phyloP scores from a whole-genome alignment of 116 monocot species.

The Posidonia oceanica region DNA sequence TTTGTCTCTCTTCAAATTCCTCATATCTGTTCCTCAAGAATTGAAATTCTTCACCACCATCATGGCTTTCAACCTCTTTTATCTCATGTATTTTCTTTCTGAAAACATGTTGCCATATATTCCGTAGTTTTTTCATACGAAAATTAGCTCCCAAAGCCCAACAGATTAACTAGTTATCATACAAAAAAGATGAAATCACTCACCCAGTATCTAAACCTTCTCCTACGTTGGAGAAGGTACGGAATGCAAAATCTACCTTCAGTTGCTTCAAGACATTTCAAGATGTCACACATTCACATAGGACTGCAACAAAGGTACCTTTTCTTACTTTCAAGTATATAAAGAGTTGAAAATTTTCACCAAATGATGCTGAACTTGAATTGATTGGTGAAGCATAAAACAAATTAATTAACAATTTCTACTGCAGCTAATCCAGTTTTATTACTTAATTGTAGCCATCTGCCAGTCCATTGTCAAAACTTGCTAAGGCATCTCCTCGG shows the following conservation, averaged over 20 bases:
- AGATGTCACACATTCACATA: not conserved
- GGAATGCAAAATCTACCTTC: not conserved
- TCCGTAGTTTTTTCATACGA: constrained; percentile 80
- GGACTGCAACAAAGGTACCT: constrained; percentile 12
- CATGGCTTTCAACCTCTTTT: constrained; percentile 56
- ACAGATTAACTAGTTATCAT: constrained; percentile 1
- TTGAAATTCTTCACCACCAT: constrained; percentile 39
- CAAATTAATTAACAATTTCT: too few relatives aligned
- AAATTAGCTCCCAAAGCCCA: not conserved
- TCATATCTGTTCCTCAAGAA: constrained; percentile 33
- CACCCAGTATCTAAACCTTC: not conserved
- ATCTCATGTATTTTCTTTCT: constrained; percentile 84
- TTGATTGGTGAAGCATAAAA: not conserved
- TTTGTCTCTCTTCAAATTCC: constrained; percentile 41
- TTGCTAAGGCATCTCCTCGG: not conserved
- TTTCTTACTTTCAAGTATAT: not conserved
- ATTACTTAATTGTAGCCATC: not conserved
- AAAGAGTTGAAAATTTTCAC: not conserved
- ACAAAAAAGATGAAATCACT: not conserved
- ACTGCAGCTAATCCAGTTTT: not conserved
- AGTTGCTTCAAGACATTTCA: constrained; percentile 2
- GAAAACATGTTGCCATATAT: constrained; percentile 98
- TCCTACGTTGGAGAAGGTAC: not conserved
- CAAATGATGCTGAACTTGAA: not conserved
- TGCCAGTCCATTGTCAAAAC: not conserved